phyloP scores from a whole-genome alignment of 176 grass and related monocot genomes.

The Lolium rigidum region DNA sequence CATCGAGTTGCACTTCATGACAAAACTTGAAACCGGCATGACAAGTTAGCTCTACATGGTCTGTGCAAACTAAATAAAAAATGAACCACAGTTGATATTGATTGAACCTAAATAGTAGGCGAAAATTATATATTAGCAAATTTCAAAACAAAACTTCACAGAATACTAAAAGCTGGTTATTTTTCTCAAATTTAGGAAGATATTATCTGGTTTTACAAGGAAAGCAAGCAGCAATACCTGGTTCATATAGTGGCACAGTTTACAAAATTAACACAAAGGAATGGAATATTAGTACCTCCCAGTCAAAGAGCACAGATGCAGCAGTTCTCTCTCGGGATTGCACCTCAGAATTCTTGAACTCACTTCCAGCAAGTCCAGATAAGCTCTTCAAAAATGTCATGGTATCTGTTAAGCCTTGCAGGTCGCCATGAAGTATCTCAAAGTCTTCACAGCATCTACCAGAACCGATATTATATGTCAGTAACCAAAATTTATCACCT shows the following conservation, averaged over 20 bases:
- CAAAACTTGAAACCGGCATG: background rate
- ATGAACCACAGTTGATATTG: background rate
- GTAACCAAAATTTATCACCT: conserved; percentile 30
- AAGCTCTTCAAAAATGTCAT: conserved; percentile 72
- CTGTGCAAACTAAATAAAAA: conserved; percentile 5
- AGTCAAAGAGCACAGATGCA: conserved; percentile 78
- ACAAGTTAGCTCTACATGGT: conserved; percentile 7
- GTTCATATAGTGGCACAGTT: conserved; percentile 12
- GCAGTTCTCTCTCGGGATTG: conserved; percentile 60
- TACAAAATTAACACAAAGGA: conserved; percentile 13
- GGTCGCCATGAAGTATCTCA: conserved; percentile 72
- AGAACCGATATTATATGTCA: conserved; percentile 42
- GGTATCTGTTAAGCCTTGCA: conserved; percentile 70
- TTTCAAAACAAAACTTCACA: conserved; percentile 21
- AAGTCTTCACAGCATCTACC: conserved; percentile 65
- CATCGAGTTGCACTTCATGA: background rate
- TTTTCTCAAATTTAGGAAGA: background rate
- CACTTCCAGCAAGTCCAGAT: conserved; percentile 54
- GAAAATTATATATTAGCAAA: background rate
- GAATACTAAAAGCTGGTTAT: conserved; percentile 13
- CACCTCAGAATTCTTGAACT: conserved; percentile 51
- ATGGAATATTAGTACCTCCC: conserved; percentile 57
- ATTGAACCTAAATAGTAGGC: background rate
- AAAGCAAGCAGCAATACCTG: conserved; percentile 17
- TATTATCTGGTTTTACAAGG: conserved; percentile 16